Base-by-base conservation (phyloP, 306 rosid species). In the Delonix regia region DNA sequence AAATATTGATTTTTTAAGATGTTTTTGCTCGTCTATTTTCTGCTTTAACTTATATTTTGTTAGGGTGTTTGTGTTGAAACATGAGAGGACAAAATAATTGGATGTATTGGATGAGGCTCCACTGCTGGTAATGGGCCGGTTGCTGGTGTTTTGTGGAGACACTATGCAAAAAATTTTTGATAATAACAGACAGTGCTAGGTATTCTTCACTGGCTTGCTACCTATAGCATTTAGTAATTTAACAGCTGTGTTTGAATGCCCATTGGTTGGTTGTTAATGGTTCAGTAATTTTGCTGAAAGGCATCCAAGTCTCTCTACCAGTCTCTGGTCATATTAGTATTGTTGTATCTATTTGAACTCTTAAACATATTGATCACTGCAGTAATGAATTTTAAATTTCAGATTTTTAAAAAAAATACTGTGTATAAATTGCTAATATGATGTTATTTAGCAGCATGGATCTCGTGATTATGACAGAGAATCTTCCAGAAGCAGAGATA, bases 401-500 rank as follows among this genome's bases (percentile, higher is more conserved):
- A 15, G 82, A n/a, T n/a, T n/a, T n/a, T n/a, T n/a, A n/a, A n/a
- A n/a, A n/a, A n/a, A n/a, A n/a, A 16, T 62, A 1, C 7, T 7
- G 21, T 74, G 41, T 30, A 62, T 30, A 62, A 42, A 27, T 64
- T 64, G 36, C 53, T 74, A 42, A 28, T 80, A 44, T 47, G 47
- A 22, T 45, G 19, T 73, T 25, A 56, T 64, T 24, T 79, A 82
- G 80, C 93, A 93, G 99, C 92, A 81, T 61, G 94, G 84, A 28
- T 90, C 90, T 56, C 96, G 91, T 12, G 99, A 95, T 74, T 81
- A 87, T 68, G 99, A 95, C 70, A 93, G 94, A 72, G 97, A 84
- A 28, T 89, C 97, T 68, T 92, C 98, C 9, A 92, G 89, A 87
- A 92, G 97, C 78, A 84, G 97, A 74, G 99, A 95, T 14, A 94